Evolutionary conservation across 495 filamentous ascomycete species (phyloP), one percentile per base, ranked within the genome.

Genomic region (Podospora pseudopauciseta): DNA sequence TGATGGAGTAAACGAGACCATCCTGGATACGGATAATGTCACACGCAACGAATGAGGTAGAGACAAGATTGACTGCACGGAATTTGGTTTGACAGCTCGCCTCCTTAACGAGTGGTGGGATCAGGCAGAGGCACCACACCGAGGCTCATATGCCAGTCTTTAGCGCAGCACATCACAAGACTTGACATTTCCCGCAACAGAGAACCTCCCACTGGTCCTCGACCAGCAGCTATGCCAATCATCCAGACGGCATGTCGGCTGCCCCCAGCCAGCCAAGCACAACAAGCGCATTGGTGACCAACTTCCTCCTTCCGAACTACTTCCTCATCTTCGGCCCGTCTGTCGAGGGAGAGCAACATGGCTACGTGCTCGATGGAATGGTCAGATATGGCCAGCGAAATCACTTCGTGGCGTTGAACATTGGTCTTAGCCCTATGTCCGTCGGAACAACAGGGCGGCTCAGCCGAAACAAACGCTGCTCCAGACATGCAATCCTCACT

Each of bases 361-460:
- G 39, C 39, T 49, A 49, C 39, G 39, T 49, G 39, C 39, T 49
- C 9, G 9, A 49, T 16, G 9, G 13, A 11, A 16, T 49, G 39
- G 9, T 49, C 6, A 3, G 39, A 49, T 49, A 49, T 49, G 5
- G 39, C 39, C 39, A 49, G 15, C 4, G 39, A 49, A 49, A 49
- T 16, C 39, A 49, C 2, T 49, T 13, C 39, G 39, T 49, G 39
- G 9, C 39, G 5, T 16, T 49, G 39, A 16, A 49, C 39, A 18
- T 49, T 49, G 39, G 39, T 49, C 39, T 11, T 49, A 49, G 39
- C 15, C 39, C 39, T 13, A 49, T 58, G 23, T 44, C 61, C 30
- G 61, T 63, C 61, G 61, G 61, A 49, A 44, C 61, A 49, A 11
- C 34, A 63, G 61, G 61, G 32, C 61, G 30, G n/a, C 61, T 19